Conservation (phyloP, 495 filamentous ascomycete species). For the Trichoderma virens region DNA sequence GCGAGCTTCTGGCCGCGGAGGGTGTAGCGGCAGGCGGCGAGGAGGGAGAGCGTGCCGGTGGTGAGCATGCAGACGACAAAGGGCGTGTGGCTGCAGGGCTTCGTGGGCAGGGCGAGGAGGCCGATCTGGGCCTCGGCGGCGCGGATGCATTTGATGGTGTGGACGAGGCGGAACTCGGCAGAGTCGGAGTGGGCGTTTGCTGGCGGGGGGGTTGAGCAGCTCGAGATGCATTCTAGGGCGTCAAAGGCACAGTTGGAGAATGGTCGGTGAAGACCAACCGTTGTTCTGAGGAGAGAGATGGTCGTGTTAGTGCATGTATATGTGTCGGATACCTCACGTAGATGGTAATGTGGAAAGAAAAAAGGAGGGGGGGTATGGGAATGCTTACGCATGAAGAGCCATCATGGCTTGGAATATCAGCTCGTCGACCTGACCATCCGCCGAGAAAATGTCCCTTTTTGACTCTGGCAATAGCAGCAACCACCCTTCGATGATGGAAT, state of each 20-base stretch:
- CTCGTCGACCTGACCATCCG: conserved; percentile 51
- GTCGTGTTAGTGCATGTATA: conserved; percentile 47
- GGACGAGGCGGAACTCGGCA: conserved; percentile 18
- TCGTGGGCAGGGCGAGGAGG: conserved; percentile 50
- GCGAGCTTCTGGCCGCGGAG: conserved; percentile 40
- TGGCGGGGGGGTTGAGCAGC: conserved; percentile 28
- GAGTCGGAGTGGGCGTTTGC: conserved; percentile 23
- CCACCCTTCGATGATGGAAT: conserved; percentile 55
- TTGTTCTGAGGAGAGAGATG: conserved; percentile 28
- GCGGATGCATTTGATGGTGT: conserved; percentile 54
- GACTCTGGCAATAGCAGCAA: conserved; percentile 50
- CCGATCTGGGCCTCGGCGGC: conserved; percentile 53
- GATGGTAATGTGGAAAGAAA: no score
- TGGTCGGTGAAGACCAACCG: conserved; percentile 18
- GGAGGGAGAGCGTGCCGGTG: conserved; percentile 22
- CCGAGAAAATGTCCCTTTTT: conserved; percentile 49
- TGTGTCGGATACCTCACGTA: conserved; percentile 32
- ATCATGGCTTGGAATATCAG: conserved; percentile 65
- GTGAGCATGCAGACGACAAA: conserved; percentile 62
- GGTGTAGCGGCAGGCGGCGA: conserved; percentile 34
- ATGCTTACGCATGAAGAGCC: conserved; percentile 40
- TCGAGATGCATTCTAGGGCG: neutral
- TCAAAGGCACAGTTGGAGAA: conserved; percentile 26
- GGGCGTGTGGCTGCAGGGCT: conserved; percentile 52
- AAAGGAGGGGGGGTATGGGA: neutral